phyloP scores from a whole-genome alignment of 495 filamentous ascomycete species.

The Halenospora varia region DNA sequence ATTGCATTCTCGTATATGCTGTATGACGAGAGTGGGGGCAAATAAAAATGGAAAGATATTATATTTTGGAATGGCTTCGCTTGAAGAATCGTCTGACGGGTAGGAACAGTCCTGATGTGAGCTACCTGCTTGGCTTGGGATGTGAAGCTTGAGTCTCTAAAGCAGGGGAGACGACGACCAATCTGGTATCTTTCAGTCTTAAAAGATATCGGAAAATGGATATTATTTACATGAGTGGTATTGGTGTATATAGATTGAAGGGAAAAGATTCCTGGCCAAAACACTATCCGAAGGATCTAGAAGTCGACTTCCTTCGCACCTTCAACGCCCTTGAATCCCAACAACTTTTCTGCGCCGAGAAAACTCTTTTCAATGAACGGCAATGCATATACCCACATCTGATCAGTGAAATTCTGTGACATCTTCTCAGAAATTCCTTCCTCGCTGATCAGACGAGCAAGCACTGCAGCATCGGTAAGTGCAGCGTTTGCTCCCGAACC shows the following conservation, averaged over 20 bases:
- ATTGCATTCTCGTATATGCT: not conserved
- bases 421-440: constrained; percentile 14
- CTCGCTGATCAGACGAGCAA: constrained; percentile 23
- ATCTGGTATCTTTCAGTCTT: too few species aligned
- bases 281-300: not conserved
- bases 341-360: constrained; percentile 5
- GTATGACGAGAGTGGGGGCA: too few species aligned
- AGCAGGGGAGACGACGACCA: too few species aligned
- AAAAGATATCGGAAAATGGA: too few species aligned
- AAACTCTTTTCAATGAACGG: constrained; percentile 2
- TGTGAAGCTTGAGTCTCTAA: too few species aligned
- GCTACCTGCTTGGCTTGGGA: too few species aligned
- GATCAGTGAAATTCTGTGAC: constrained; percentile 4
- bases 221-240: too few species aligned
- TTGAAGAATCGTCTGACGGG: too few species aligned
- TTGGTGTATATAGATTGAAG: too few species aligned
- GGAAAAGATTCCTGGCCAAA: not conserved
- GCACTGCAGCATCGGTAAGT: constrained; percentile 25
- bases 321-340: constrained; percentile 8
- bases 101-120: too few species aligned
- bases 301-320: not conserved
- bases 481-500: constrained; percentile 29
- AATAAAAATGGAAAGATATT: too few species aligned
- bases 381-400: constrained; percentile 10
- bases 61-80: too few species aligned